Conservation (phyloP, 2,329 filamentous ascomycete species). For the Neopestalotiopsis rosae region DNA sequence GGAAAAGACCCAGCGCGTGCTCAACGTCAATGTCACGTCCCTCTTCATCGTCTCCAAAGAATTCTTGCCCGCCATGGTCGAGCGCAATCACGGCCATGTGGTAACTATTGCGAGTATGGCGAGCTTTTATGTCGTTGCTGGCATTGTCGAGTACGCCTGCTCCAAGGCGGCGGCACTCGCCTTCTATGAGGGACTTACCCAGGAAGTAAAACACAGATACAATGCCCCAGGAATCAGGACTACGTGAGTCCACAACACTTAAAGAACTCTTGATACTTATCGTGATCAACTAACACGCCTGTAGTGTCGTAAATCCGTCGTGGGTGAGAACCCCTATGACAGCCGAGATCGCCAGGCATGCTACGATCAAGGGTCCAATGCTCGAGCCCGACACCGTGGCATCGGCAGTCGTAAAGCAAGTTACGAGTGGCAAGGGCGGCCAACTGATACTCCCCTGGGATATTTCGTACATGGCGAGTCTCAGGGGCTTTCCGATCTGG, state of each 20-base stretch:
- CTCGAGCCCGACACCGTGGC: neutral
- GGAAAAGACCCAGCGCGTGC: conserved; percentile 45
- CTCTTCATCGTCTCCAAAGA: conserved; percentile 52
- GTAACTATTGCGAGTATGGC: conserved; percentile 58
- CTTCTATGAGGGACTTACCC: conserved; percentile 55
- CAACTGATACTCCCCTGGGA: neutral
- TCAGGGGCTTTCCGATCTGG: conserved; percentile 4
- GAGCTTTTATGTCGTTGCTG: conserved; percentile 49
- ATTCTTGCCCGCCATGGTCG: conserved; percentile 53
- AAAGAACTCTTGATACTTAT: neutral
- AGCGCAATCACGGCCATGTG: conserved; percentile 55
- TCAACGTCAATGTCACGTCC: conserved; percentile 52
- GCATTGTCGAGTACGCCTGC: conserved; percentile 56
- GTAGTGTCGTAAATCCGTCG: neutral
- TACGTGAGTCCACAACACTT: neutral
- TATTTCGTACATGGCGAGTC: neutral
- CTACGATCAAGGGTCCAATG: neutral
- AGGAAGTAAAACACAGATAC: conserved; percentile 43
- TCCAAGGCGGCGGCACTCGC: conserved; percentile 57
- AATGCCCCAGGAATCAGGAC: conserved; percentile 26
- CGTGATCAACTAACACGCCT: neutral
- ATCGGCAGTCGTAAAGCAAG: neutral
- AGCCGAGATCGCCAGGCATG: neutral
- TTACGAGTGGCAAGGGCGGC: neutral
- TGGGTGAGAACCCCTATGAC: conserved; percentile 1